Conservation (phyloP, 1,284 basidiomycete species). For the Tylopilus sp. region DNA sequence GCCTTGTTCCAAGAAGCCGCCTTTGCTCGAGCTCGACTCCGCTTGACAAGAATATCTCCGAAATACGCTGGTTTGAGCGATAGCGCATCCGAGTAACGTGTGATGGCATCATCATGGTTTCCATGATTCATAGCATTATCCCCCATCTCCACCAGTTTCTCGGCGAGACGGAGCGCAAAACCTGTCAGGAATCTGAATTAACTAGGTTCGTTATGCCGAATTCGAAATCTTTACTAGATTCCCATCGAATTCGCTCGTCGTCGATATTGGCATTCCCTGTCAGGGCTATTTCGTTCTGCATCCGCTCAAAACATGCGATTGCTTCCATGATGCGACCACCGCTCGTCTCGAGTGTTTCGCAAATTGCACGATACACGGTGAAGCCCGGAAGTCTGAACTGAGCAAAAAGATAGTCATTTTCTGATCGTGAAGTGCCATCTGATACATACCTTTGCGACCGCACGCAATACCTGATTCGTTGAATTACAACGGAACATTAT, state of each 20-base stretch:
- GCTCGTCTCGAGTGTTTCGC: constrained; percentile 6
- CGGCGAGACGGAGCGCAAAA: constrained; percentile 8
- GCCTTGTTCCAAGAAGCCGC: constrained; percentile 8
- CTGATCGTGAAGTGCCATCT: too few relatives aligned
- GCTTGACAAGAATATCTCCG: constrained; percentile 9
- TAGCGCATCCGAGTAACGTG: constrained; percentile 8
- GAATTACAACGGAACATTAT: not conserved
- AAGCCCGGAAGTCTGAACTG: constrained; percentile 18
- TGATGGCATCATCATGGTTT: not conserved
- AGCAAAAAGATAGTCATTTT: not conserved
- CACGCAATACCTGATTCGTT: not conserved
- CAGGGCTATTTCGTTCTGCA: not conserved
- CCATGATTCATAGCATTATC: not conserved
- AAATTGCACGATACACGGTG: not conserved
- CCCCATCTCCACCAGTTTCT: constrained; percentile 11
- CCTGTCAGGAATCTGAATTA: not conserved
- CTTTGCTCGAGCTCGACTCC: constrained; percentile 6
- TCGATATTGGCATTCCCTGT: too few relatives aligned
- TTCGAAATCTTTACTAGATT: constrained; percentile 2
- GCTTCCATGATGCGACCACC: constrained; percentile 13
- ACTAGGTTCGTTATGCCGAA: too few relatives aligned
- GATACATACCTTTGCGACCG: constrained; percentile 2
- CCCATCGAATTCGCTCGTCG: constrained; percentile 3
- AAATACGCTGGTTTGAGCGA: not conserved
- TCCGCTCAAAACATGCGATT: not conserved